Base-by-base conservation (phyloP, 352 stramenopile genomes). In the Blastocystis sp. region DNA sequence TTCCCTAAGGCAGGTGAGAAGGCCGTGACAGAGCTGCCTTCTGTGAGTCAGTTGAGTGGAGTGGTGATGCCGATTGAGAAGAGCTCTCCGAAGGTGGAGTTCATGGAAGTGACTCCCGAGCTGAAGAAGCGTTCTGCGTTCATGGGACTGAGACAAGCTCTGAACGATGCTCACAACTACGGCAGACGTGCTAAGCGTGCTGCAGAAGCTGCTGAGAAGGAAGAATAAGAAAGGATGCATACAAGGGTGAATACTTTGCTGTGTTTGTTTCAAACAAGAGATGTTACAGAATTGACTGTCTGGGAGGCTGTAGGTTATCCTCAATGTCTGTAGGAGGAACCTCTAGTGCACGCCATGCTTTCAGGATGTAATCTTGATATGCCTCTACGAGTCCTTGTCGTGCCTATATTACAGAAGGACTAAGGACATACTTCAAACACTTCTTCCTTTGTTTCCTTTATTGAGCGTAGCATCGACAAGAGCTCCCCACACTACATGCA, bases 1-100 rank as follows among this genome's bases (percentile, higher is more conserved):
- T 98, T 95, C 95, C 98, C 93, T 99, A 99, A 95, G 98, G 99
- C 93, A n/a, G n/a, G n/a, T 99, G 97, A 95, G 93, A 97, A 92
- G 92, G 95, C 92, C 94, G 95, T 93, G 97, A 98, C 87, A 98
- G 97, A 92, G 97, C 96, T 90, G 98, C 94, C 94, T 97, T 98
- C 91, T 93, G 95, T 93, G 93, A 99, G 95, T 89, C 95, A 99
- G 93, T 90, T 97, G 91, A 92, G 76, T 66, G 94, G 93, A 87
- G 92, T 88, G 26, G 90, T 95, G 9, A 90, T 94, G 91, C 94
- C 94, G 54, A 91, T 96, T 87, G 79, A 89, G n/a, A 90, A 91
- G 88, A 91, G 91, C 26, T 90, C 78, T 18, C 87, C 90, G 88
- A 81, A 91, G 63, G 92, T 95, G 90, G 93, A 95, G 76, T 94